Base-by-base conservation (phyloP, 805 yeast genomes). In the Nakazawaea molendinolei region DNA sequence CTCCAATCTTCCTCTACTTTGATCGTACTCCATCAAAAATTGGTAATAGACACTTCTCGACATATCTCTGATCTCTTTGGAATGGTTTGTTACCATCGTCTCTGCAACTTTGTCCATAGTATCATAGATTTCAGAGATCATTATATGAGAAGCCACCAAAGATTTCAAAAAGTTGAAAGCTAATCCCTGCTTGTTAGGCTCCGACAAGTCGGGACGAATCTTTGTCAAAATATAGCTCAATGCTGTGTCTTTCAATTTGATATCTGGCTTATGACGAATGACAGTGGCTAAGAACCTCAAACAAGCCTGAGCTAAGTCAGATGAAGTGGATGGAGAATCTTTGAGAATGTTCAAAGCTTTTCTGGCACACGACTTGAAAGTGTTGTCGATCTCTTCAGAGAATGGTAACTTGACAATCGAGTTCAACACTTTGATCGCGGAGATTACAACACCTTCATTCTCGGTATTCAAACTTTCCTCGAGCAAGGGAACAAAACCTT, bases 11-110 rank as follows among this genome's bases (percentile, higher is more conserved):
- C 90, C 87, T 48, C 79, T 71, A 22, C 97, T 87, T 61, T 90
- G 97, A 48, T 95, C 97, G 51, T 85, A 92, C 48, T 87, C 95
- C 82, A 86, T 82, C 51, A 92, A 60, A 48, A 92, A 92, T 48
- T 79, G 87, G 55, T 76, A 82, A 53, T 77, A 92, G 2, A 83
- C 76, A 44, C 85, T 74, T 57, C 97, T 72, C 7, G 97, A 76
- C 56, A 83, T 78, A 48, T 82, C 89, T 40, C 97, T 70, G 36
- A 86, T 84, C 50, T 80, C 86, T 34, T 74, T 74, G 3, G 90
- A 69, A 40, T 86, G 95, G 56, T 84, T 86, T 1, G 95, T 89
- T 19, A 92, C 79, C 95, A 92, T 83, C 18, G 86, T 81, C 40
- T 77, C 74, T 8, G 92, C 71, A 3, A 90, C 79, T 33, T 69